Evolutionary conservation across 2,329 filamentous ascomycete genomes (phyloP), one percentile per base, ranked within the genome.

Genomic region (Pseudofabraea citricarpa): DNA sequence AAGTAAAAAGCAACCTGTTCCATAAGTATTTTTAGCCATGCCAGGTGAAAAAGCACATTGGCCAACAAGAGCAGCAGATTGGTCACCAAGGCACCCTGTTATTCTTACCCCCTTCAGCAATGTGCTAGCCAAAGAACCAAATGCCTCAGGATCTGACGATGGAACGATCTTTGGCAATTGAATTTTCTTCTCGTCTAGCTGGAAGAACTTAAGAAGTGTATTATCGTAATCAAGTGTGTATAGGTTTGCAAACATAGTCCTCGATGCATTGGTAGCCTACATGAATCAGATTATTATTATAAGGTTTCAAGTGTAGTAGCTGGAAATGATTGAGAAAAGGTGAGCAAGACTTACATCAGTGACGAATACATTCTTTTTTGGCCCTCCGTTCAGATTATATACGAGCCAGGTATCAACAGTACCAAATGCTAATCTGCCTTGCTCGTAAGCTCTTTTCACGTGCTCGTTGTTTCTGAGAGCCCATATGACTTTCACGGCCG

Each of bases 171-270:
- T 80, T n/a, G 90, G 90, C 10, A 95, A 71, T 40, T 77, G 72
- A 32, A 94, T 70, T 63, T 90, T 91, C 43, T 70, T 73, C 38
- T 57, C 63, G 57, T 80, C 75, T 49, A 95, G 76, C 36, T 77
- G 79, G 65, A 95, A 95, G 69, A 94, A 95, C 19, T 79, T 68
- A 20, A 95, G 70, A 20, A 95, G 74, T 31, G 74, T 73, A 44
- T 89, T 80, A 61, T 91, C 87, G 65, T 95, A 95, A 56, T 90
- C 65, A 46, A 89, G 73, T 9, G 83, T 90, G 55, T 81, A 75
- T 42, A 95, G 73, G 66, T 95, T 89, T 84, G 95, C 90, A 65
- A 95, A 93, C 89, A 95, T 94, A 48, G 90, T 95, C 58, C 90
- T 75, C 41, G 86, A 91, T 16, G 90, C 90, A 62, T 95, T 95